Percentiles rank a stretch among this genome's conserved stretches.
Conservation (phyloP, 495 filamentous ascomycete species). For the Penicillium egyptiacum region DNA sequence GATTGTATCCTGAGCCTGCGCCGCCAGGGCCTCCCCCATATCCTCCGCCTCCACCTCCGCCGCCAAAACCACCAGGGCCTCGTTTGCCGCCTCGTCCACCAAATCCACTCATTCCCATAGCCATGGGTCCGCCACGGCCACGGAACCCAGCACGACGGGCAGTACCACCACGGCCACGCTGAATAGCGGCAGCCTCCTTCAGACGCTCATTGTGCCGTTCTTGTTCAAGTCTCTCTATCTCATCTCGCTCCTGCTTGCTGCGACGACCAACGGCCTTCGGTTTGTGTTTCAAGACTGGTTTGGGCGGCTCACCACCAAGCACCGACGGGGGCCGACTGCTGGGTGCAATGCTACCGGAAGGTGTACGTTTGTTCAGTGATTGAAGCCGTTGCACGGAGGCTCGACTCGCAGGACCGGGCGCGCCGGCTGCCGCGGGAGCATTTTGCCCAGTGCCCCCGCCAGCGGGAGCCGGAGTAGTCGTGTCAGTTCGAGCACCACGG, state of each 20-base stretch:
- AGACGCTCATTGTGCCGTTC: conserved; percentile 47
- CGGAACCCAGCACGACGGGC: conserved; percentile 31
- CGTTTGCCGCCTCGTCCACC: conserved; percentile 31
- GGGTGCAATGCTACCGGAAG: conserved; percentile 40
- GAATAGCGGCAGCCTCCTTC: conserved; percentile 45
- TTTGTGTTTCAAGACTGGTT: conserved; percentile 49
- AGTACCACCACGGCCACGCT: conserved; percentile 34
- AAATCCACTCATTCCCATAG: conserved; percentile 32
- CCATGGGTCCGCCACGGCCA: conserved; percentile 38
- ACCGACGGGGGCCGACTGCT: conserved; percentile 25
- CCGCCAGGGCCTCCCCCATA: conserved; percentile 27
- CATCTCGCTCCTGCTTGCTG: conserved; percentile 55
- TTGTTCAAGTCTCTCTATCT: conserved; percentile 47
- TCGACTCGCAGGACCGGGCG: conserved; percentile 24
- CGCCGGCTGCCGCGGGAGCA: conserved; percentile 6
- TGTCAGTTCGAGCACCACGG: conserved; percentile 7
- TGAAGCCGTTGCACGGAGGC: conserved; percentile 46
- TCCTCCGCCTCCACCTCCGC: conserved; percentile 25
- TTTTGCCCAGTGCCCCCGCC: conserved; percentile 19
- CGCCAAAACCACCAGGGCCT: conserved; percentile 19
- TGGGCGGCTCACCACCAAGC: conserved; percentile 29
- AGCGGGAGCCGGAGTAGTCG: conserved; percentile 20
- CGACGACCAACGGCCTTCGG: conserved; percentile 48
- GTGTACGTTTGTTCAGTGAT: conserved; percentile 42
- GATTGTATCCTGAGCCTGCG: conserved; percentile 29